These are phyloP conservation scores for Podospora anserina DNA, from an alignment of 495 filamentous ascomycete species.

Conservation along the genomic window DNA sequence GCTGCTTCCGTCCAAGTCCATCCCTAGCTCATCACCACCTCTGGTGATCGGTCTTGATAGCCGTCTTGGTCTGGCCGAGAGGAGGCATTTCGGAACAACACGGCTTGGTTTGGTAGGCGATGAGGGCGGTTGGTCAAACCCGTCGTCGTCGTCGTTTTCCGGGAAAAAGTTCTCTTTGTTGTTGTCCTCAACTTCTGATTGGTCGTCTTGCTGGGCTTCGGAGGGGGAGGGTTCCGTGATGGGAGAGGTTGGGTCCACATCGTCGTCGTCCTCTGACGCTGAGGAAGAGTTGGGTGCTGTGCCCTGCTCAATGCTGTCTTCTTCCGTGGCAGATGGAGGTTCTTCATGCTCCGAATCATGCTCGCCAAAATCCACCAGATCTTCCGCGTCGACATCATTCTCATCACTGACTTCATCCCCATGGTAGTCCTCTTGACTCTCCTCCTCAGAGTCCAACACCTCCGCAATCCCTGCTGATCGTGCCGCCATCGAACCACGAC, in stretches of 20 bases:
- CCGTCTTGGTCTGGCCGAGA: constrained; percentile 16
- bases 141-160: constrained; percentile 2
- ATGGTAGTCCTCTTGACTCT: constrained; percentile 5
- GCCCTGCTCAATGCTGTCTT: neutral
- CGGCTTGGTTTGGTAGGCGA: neutral
- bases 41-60: constrained; percentile 13
- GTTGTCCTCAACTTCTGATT: neutral
- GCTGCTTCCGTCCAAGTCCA: constrained; percentile 2
- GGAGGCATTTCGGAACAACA: neutral
- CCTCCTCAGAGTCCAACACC: neutral
- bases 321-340: neutral
- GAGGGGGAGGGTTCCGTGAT: constrained; percentile 12
- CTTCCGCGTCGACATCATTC: neutral
- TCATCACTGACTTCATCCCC: constrained; percentile 3
- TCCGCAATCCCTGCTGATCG: neutral
- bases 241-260: neutral
- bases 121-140: neutral
- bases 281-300: neutral
- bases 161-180: neutral
- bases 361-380: neutral
- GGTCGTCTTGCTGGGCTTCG: neutral
- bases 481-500: neutral
- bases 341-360: neutral
- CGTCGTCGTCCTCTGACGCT: neutral
- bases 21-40: constrained; percentile 13